Evolutionary conservation across 495 filamentous ascomycete species (phyloP), one percentile per base, ranked within the genome.

Genomic region (Clavariopsis aquatica): DNA sequence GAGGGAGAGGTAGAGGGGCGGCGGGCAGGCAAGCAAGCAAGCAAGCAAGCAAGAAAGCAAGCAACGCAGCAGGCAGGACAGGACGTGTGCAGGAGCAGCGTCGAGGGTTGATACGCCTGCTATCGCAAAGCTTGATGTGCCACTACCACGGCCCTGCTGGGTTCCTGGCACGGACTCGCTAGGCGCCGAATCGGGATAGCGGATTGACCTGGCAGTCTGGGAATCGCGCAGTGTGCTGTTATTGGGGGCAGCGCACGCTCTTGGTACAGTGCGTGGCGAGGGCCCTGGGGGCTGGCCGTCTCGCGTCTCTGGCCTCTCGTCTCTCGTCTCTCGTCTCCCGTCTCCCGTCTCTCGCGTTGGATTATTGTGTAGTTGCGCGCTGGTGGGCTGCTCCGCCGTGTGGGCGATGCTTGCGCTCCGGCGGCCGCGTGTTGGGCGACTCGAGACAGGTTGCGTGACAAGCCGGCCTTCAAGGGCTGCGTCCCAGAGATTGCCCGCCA

Each of bases 81-180:
- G 31, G 31, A 34, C 31, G 5, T 34, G 6, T n/a, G 24, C 22
- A 12, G 52, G 19, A 28, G 41, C n/a, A n/a, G n/a, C 13, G 52
- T 24, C 3, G 36, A 24, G 53, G 53, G 53, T 57, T 57, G 49
- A 38, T 54, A 24, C 17, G 41, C 17, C 49, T 64, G 52, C 62
- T 65, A 65, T 65, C 62, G 57, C 20, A 64, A 56, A 57, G 15
- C 52, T 64, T 49, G 60, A 64, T 64, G 51, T 64, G 36, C 49
- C 60, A 64, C 60, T 55, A 2, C 38, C 6, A 62, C 59, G n/a
- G 22, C 60, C n/a, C 52, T 49, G 52, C 60, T 49, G 51, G 29
- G 60, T 57, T 54, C 60, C 52, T 56, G 36, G 52, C 52, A 56
- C 60, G 60, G 23, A 51, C 43, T 51, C 43, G 59, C 49, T 34